A percentile compares a stretch with the other conserved stretches of the same genome.
phyloP scores from a whole-genome alignment of 768 basidiomycete genomes.

The Lentinus tigrinus region DNA sequence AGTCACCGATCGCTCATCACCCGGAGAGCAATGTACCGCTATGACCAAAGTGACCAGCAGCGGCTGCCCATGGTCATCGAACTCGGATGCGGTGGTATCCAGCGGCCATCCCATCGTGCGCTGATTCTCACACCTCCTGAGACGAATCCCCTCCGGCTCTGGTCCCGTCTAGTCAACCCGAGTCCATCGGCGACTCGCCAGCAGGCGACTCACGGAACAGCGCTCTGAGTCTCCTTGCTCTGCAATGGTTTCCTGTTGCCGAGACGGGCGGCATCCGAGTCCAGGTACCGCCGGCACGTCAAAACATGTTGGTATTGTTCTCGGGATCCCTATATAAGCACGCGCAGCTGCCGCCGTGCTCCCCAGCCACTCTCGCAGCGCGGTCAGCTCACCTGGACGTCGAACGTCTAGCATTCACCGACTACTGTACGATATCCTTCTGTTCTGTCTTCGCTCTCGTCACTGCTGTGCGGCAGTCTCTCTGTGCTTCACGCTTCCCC shows the following conservation, averaged over 20 bases:
- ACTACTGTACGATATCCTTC: not conserved
- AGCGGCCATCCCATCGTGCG: not conserved
- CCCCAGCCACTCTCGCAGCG: slow-evolving; percentile 11
- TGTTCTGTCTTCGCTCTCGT: not conserved
- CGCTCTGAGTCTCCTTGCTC: no score
- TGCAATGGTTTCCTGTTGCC: no score
- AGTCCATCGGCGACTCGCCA: no score
- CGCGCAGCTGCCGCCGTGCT: not conserved
- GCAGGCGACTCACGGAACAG: no score
- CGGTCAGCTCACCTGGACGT: slow-evolving; percentile 17
- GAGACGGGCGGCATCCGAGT: no score
- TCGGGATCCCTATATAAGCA: not conserved
- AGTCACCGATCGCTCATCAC: no score
- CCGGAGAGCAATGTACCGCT: no score
- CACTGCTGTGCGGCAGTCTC: slow-evolving; percentile 12
- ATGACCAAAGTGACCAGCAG: no score
- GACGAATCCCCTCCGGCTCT: no score
- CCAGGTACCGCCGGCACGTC: no score
- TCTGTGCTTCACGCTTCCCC: not conserved
- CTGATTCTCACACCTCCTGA: not conserved
- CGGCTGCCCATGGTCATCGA: no score
- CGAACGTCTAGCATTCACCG: slow-evolving; percentile 13
- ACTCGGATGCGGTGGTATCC: not conserved
- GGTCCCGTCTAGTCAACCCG: no score
- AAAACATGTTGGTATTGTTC: not conserved